Base-by-base conservation (phyloP, 345 rosid species). In the Iberis pinnata region DNA sequence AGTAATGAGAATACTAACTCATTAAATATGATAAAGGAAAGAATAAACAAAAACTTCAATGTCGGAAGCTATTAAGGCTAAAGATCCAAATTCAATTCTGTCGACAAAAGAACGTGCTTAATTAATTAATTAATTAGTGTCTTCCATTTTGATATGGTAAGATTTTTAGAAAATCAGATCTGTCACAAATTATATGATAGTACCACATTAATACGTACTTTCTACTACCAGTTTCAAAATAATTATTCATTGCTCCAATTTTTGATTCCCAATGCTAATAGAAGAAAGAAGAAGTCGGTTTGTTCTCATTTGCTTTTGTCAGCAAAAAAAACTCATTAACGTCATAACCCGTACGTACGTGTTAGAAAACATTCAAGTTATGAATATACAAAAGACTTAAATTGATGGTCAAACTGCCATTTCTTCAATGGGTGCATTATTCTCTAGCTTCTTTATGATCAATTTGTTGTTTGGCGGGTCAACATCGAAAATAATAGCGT, bases 71-170 rank as follows among this genome's bases (percentile, higher is more conserved):
- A 17, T 36, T 26, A 37, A 45, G n/a, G 17, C 27, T 35, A 22
- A 63, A 45, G 14, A 42, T 53, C 38, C 42, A 18, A 18, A 63
- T 54, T 63, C 55, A 47, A 19, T 55, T 46, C 43, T 46, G 7
- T 14, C 15, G 68, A 63, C 61, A 63, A 46, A 49, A 55, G 55
- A 63, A 63, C 61, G 49, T 63, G 61, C 12, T 36, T 51, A 16
- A 5, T 58, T 46, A 16, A 16, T 47, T 18, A 39, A 27, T n/a
- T n/a, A n/a, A n/a, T n/a, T n/a, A n/a, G n/a, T n/a, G n/a, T n/a
- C n/a, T n/a, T n/a, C n/a, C n/a, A n/a, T n/a, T n/a, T n/a, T n/a
- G n/a, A n/a, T n/a, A n/a, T n/a, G n/a, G n/a, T n/a, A n/a, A n/a
- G 27, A 31, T 12, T 16, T 12, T 43, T n/a, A 20, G 25, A 27